phyloP scores from a whole-genome alignment of 495 filamentous ascomycete species.

The Geopyxis carbonaria region DNA sequence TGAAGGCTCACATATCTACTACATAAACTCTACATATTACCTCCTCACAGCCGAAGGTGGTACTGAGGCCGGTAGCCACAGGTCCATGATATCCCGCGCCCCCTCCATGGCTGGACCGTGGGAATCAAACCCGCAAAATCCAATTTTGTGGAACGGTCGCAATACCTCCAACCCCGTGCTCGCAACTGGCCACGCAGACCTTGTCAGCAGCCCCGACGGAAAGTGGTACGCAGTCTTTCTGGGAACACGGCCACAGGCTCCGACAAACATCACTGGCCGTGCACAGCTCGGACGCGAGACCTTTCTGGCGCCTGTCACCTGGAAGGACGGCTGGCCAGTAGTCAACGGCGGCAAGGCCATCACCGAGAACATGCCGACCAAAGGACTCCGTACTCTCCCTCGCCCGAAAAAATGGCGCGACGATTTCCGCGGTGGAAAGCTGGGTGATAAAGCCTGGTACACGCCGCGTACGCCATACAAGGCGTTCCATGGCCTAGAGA shows the following conservation, averaged over 20 bases:
- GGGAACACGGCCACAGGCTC: slow-evolving; percentile 28
- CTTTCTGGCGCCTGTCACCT: slow-evolving; percentile 31
- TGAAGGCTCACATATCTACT: slow-evolving; percentile 42
- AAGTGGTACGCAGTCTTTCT: slow-evolving; percentile 38
- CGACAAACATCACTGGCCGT: slow-evolving; percentile 9
- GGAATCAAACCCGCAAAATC: slow-evolving; percentile 34
- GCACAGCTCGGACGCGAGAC: slow-evolving; percentile 30
- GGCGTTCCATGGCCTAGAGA: slow-evolving; percentile 7
- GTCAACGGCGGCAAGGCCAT: slow-evolving; percentile 32
- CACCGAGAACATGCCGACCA: slow-evolving; percentile 24
- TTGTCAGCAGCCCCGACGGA: slow-evolving; percentile 41
- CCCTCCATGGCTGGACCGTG: slow-evolving; percentile 36
- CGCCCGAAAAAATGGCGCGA: slow-evolving; percentile 28
- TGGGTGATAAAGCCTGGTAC: slow-evolving; percentile 17
- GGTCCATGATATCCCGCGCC: slow-evolving; percentile 23
- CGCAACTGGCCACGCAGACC: slow-evolving; percentile 39
- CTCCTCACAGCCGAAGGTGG: slow-evolving; percentile 45
- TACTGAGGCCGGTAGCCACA: slow-evolving; percentile 39
- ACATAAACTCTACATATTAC: slow-evolving; percentile 38
- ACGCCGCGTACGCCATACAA: slow-evolving; percentile 17
- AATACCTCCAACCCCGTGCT: too few relatives aligned
- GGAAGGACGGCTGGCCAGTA: slow-evolving; percentile 35
- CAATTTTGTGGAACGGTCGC: too few relatives aligned
- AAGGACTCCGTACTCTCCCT: slow-evolving; percentile 10
- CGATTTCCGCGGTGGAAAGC: slow-evolving; percentile 25